A percentile compares a stretch with the other conserved stretches of the same genome.
These are phyloP conservation scores for Cryptomeria japonica DNA, from an alignment of 75 land plant genomes.

Conservation along the genomic window DNA sequence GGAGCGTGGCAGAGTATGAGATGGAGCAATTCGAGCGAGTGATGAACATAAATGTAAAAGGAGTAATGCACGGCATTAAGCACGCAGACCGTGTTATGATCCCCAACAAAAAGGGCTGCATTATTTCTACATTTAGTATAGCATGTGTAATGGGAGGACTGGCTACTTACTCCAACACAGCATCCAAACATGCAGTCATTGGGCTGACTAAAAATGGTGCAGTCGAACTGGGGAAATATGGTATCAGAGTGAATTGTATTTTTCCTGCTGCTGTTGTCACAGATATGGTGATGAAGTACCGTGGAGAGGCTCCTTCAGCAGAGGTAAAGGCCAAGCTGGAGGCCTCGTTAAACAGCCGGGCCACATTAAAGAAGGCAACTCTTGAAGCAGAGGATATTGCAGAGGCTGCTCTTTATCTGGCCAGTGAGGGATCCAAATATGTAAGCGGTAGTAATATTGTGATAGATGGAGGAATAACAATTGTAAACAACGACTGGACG, in stretches of 20 bases:
- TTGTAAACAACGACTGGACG: too few relatives aligned
- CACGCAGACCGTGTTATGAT: slow-evolving; percentile 80
- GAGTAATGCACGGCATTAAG: slow-evolving; percentile 60
- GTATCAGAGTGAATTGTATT: slow-evolving; percentile 53
- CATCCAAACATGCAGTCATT: slow-evolving; percentile 39
- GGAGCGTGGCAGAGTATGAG: slow-evolving; percentile 45
- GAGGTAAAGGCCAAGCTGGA: too few relatives aligned
- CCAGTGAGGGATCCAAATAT: too few relatives aligned
- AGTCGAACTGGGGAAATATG: slow-evolving; percentile 35
- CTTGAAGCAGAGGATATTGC: too few relatives aligned
- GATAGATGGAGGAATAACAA: too few relatives aligned
- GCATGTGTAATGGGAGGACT: slow-evolving; percentile 38
- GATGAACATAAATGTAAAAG: slow-evolving; percentile 55
- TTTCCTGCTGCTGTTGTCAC: slow-evolving; percentile 27
- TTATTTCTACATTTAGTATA: slow-evolving; percentile 46
- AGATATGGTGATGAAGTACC: too few relatives aligned
- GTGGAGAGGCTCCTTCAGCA: too few relatives aligned
- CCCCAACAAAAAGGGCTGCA: slow-evolving; percentile 41
- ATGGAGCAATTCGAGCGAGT: slow-evolving; percentile 46
- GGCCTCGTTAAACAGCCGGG: too few relatives aligned
- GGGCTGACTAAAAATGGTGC: slow-evolving; percentile 44
- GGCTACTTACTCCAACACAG: slow-evolving; percentile 39
- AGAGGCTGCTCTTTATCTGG: too few relatives aligned
- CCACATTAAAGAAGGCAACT: too few relatives aligned
- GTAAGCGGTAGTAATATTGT: too few relatives aligned